Conservation (phyloP, 2,329 filamentous ascomycete species). For the Nothopassalora personata region DNA sequence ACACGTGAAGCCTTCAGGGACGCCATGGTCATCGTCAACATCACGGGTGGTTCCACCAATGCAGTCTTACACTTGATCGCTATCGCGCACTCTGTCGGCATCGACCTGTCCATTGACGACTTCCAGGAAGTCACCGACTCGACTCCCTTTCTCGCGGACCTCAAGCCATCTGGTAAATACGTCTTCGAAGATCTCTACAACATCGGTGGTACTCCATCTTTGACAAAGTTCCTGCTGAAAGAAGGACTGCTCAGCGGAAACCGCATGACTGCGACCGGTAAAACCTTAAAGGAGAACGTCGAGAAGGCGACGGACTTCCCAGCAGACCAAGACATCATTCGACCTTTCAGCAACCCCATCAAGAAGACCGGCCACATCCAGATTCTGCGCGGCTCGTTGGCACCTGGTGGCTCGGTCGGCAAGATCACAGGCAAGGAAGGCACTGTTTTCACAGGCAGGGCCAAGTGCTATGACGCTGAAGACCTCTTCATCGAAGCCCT, state of each 20-base stretch:
- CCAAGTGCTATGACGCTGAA: constrained; percentile 65
- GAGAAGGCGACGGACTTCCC: constrained; percentile 59
- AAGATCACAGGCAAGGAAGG: constrained; percentile 77
- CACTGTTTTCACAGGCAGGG: constrained; percentile 61
- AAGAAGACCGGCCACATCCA: constrained; percentile 68
- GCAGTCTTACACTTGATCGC: constrained; percentile 49
- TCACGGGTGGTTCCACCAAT: constrained; percentile 48
- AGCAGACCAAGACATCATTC: constrained; percentile 64
- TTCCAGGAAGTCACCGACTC: constrained; percentile 48
- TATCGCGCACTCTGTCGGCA: constrained; percentile 46
- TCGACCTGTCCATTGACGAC: constrained; percentile 48
- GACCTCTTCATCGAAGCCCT: constrained; percentile 64
- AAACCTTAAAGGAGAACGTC: constrained; percentile 47
- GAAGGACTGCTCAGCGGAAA: constrained; percentile 46
- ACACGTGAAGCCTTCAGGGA: constrained; percentile 47
- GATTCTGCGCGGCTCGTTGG: constrained; percentile 64
- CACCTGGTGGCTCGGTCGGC: constrained; percentile 64
- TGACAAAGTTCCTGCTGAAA: constrained; percentile 47
- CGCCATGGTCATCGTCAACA: constrained; percentile 48
- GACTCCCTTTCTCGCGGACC: constrained; percentile 47
- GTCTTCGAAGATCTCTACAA: constrained; percentile 56
- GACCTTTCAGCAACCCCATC: constrained; percentile 62
- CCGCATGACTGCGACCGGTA: constrained; percentile 47
- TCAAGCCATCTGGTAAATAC: constrained; percentile 50
- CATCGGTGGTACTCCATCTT: constrained; percentile 47